Base-by-base conservation (phyloP, 2,329 filamentous ascomycete genomes). In the Achaetomium macrosporum region DNA sequence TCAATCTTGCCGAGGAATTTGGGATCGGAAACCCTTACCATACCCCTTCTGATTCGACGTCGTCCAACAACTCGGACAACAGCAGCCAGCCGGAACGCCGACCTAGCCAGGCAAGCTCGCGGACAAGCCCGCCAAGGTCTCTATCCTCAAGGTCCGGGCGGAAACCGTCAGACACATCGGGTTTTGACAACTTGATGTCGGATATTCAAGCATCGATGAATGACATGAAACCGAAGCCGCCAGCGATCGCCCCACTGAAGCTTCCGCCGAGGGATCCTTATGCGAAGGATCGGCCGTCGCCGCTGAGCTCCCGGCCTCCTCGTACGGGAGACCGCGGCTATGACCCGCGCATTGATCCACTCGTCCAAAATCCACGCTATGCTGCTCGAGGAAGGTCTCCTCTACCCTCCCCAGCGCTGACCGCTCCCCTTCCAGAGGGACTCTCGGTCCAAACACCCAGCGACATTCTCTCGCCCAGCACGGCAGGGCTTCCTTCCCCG, bases 1-100 rank as follows among this genome's bases (percentile, higher is more conserved):
- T 84, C 40, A 79, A 84, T 60, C 70, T 84, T 8, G 78, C 76
- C 1, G 75, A 73, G 31, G 82, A 84, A 53, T 84, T 84, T 58
- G 81, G 81, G 11, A 66, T 74, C 20, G 76, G 78, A 33, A 85
- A 85, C 60, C 79, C 82, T 0, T 85, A 86, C 60, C 83, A 88
- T 61, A 76, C 78, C 4, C 72, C 81, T 0, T 81, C 82, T 1
- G 77, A 80, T 55, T 89, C 85, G 2, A 76, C 78, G 25, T 84
- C 83, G 0, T 88, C 85, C 0, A 82, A 78, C 16, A 76, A 77
- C 42, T 88, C 84, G 2, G 77, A 75, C 1, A 78, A 75, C 37
- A 85, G 61, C 54, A 55, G 58, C 48, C 57, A 56, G 25, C 53
- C 53, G 19, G 59, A 62, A n/a, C 61, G 82, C 50, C 69, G 68